Evolutionary conservation across 129 eudicot genomes (phyloP).

Genomic region (Chrysanthemum seticuspe): DNA sequence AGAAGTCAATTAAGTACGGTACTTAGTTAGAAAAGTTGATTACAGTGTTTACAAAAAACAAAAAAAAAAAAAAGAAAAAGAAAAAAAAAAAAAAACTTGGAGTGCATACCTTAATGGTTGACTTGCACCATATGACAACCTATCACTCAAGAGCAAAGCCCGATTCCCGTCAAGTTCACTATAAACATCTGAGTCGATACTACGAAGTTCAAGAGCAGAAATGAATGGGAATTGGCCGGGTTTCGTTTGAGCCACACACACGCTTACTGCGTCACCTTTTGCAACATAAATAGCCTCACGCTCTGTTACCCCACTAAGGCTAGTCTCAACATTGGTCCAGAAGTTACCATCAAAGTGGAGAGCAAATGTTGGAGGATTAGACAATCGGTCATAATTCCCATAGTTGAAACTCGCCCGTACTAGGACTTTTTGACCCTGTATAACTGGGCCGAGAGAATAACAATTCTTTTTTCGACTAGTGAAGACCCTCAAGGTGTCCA

Average conservation of each 20-base stretch:
- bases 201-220: constrained; percentile 30
- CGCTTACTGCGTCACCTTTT: constrained; percentile 14
- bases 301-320: not conserved
- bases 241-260: constrained; percentile 32
- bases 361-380: constrained; percentile 33
- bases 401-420: constrained; percentile 35
- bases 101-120: not conserved
- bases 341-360: constrained; percentile 42
- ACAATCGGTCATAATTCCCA: constrained; percentile 38
- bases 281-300: constrained; percentile 18
- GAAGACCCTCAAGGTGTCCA: constrained; percentile 30
- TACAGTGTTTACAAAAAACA: too few relatives aligned
- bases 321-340: constrained; percentile 27
- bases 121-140: constrained; percentile 25
- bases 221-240: constrained; percentile 30
- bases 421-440: constrained; percentile 21
- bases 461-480: constrained; percentile 29
- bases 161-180: constrained; percentile 4
- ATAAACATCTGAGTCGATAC: constrained; percentile 11
- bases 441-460: constrained; percentile 20
- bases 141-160: constrained; percentile 17
- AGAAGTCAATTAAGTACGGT: too few relatives aligned
- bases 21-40: too few relatives aligned
- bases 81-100: too few relatives aligned
- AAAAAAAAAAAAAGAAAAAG: too few relatives aligned